Evolutionary conservation across 257 asterid genomes (phyloP), one percentile per base, ranked within the genome.

Genomic region (Rehmannia glutinosa): DNA sequence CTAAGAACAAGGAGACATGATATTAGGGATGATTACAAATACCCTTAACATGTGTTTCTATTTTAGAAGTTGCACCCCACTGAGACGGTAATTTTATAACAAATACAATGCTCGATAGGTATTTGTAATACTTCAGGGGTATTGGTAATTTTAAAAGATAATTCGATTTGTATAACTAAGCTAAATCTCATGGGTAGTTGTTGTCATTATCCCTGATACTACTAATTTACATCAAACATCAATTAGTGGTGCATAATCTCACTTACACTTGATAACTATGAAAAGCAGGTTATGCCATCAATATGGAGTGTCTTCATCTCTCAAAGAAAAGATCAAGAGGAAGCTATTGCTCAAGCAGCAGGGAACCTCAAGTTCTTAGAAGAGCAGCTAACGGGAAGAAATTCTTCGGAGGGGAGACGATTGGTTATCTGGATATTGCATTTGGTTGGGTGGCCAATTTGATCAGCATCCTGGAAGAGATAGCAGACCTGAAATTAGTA

Each of bases 341-440:
- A 78, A 73, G 84, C 87, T 16, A 28, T 42, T 15, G 72, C 38
- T 47, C 52, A 38, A 62, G 82, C 81, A 28, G 9, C 13, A 2
- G 74, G 25, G 62, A 75, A 82, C 62, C 77, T 88, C 25, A 67
- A 78, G 55, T 15, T 81, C 51, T 17, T 81, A 4, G 86, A 88
- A 62, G 79, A 86, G 52, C 82, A 68, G 71, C 78, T 86, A 2
- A 68, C 81, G 43, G 90, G 62, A 86, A 79, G 87, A 84, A 69
- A 17, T 81, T 79, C 71, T 86, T 82, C 13, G 78, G 88, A 33
- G 96, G 91, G 23, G 88, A 86, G 27, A 50, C 17, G 3, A 82
- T 86, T 2, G 96, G 88, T n/a, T 86, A 80, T 72, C 60, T 86
- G 8, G 96, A 88, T 65, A 30, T 86, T n/a, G 86, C 78, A 30